Evolutionary conservation across 2,329 filamentous ascomycete species (phyloP), one percentile per base, ranked within the genome.

Genomic region (Alternaria sp.): DNA sequence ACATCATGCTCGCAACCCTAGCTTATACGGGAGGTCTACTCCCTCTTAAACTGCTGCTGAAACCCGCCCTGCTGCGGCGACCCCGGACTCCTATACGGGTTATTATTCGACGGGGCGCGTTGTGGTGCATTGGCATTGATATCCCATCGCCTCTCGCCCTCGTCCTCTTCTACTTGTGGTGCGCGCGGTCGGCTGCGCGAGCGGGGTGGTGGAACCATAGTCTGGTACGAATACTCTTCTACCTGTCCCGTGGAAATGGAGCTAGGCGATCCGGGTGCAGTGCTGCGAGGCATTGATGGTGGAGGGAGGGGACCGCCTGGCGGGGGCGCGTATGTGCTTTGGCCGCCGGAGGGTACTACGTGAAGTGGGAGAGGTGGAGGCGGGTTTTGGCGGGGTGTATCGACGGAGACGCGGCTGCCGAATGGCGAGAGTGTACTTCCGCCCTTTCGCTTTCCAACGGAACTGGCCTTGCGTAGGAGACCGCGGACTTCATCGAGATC

Each of bases 401-500:
- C 68, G 21, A 60, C 67, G 7, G 67, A 74, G 6, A 59, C 47
- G 26, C 67, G 67, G 12, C 63, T 49, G 9, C 65, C 59, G 17
- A 68, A 70, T 10, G 74, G 74, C 8, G 74, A 73, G 17, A 75
- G 67, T 6, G 71, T 72, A 13, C 70, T 47, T 3, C 71, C 72
- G 21, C 74, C 73, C 56, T 76, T 79, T 59, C 83, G 77, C 71
- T 82, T 83, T 26, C 83, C 84, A 10, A 72, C 73, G 6, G 80
- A 83, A 74, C 77, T 82, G 46, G 78, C 81, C 53, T 83, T 81
- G 58, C 79, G 78, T 2, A 85, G 72, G 12, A 84, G 63, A 25
- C 81, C 80, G 19, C 81, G 79, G 12, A 85, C 79, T 57, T 85
- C 82, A n/a, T 84, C 81, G 21, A 83, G 64, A 50, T 83, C 81